These are phyloP conservation scores for Phytophthora sansomeana DNA, from an alignment of 352 stramenopile species.

Conservation along the genomic window DNA sequence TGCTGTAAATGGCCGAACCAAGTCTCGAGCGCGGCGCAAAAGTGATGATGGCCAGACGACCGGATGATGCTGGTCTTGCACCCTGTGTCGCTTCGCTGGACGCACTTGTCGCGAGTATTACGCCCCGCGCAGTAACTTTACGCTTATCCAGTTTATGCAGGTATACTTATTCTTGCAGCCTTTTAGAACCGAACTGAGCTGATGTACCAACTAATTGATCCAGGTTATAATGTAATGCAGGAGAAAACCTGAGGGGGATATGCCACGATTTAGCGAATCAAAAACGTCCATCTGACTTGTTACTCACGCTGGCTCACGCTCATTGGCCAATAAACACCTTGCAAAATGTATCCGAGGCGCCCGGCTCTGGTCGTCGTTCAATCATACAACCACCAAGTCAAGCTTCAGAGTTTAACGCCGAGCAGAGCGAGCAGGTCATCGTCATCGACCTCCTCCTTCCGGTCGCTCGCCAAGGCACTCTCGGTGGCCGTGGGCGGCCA, in stretches of 20 bases:
- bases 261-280: conserved; percentile 21
- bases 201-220: too few species aligned
- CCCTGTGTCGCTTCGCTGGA: conserved; percentile 17
- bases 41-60: conserved; percentile 24
- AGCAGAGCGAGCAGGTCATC: conserved; percentile 38
- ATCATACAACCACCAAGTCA: conserved; percentile 20
- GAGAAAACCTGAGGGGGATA: conserved; percentile 13
- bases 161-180: background rate
- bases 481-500: conserved; percentile 9
- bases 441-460: conserved; percentile 19
- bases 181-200: too few species aligned
- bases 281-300: background rate
- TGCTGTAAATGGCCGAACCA: conserved; percentile 10
- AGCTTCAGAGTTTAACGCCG: conserved; percentile 34
- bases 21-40: conserved; percentile 16
- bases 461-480: background rate
- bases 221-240: background rate
- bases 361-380: conserved; percentile 23
- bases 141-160: background rate
- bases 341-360: conserved; percentile 3
- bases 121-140: background rate
- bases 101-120: conserved; percentile 28
- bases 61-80: conserved; percentile 13
- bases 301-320: background rate
- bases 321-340: conserved; percentile 18